Conservation (phyloP, 176 grass and related monocot species). For the Carex cristatella region DNA sequence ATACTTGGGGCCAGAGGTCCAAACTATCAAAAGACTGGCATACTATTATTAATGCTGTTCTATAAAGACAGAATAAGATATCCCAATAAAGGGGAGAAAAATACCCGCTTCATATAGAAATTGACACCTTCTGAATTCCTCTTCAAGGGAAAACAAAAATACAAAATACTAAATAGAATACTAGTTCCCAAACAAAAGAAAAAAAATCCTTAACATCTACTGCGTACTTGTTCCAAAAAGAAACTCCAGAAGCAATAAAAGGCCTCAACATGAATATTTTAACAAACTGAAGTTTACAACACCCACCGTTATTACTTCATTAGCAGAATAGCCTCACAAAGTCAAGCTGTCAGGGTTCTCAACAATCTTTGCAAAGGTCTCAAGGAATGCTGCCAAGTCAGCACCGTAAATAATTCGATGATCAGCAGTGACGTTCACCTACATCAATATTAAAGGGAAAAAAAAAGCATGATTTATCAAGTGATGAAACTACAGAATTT, state of each 20-base stretch:
- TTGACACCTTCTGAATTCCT: neutral
- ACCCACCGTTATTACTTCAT: constrained; percentile 16
- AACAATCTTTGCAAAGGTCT: constrained; percentile 86
- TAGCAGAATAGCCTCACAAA: constrained; percentile 34
- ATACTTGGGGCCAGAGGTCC: neutral
- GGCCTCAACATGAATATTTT: neutral
- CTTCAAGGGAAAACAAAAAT: neutral
- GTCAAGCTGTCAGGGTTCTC: constrained; percentile 72
- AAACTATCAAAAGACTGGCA: neutral
- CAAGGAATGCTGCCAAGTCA: constrained; percentile 82
- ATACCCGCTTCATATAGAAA: neutral
- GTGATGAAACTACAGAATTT: neutral
- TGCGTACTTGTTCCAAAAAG: neutral
- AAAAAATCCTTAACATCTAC: neutral
- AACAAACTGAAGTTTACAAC: neutral
- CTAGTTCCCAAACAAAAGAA: neutral
- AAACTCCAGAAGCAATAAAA: neutral
- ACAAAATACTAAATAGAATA: neutral
- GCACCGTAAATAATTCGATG: constrained; percentile 91
- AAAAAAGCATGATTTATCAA: neutral
- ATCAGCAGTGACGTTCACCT: constrained; percentile 94
- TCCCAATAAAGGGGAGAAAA: neutral
- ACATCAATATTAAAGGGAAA: constrained; percentile 14
- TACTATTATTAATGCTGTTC: neutral
- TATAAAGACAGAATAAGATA: neutral